Evolutionary conservation across 2,329 filamentous ascomycete species (phyloP).

Genomic region (Magnaporthiopsis rhizophila): DNA sequence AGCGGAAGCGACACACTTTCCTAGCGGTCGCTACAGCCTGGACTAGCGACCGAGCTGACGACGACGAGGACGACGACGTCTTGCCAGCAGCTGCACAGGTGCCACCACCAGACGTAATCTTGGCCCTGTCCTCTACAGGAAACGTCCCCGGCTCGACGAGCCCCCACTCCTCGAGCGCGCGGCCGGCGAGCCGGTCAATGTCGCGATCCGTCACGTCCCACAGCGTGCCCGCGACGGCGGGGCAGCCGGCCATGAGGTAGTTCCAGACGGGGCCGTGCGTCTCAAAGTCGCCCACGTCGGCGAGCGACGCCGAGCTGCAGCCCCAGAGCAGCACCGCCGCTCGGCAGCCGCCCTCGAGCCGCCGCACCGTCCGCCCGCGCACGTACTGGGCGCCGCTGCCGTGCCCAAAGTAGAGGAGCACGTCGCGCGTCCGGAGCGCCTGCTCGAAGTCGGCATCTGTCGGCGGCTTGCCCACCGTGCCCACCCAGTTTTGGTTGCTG

Average conservation of each 20-base stretch:
- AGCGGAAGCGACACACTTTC: constrained; percentile 75
- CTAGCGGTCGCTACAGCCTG: constrained; percentile 72
- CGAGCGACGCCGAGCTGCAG: constrained; percentile 77
- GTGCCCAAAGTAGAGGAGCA: constrained; percentile 93
- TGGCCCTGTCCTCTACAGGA: constrained; percentile 16
- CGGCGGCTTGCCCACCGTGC: constrained; percentile 61
- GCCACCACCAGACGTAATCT: background rate
- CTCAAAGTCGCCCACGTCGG: constrained; percentile 79
- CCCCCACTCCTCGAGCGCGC: constrained; percentile 80
- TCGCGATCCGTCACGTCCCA: constrained; percentile 99
- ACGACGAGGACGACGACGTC: constrained; percentile 10
- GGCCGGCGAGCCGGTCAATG: constrained; percentile 83
- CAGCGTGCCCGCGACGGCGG: constrained; percentile 82
- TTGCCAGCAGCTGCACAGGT: too few species aligned
- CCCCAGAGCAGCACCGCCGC: constrained; percentile 87
- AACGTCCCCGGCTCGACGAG: constrained; percentile 45
- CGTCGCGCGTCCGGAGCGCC: constrained; percentile 56
- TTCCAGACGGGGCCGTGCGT: constrained; percentile 84
- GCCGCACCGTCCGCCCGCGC: constrained; percentile 71
- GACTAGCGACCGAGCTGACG: constrained; percentile 50
- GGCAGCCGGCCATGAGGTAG: constrained; percentile 81
- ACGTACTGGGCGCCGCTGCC: constrained; percentile 94
- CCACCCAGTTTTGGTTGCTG: constrained; percentile 45
- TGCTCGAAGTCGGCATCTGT: constrained; percentile 69
- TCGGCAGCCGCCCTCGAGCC: constrained; percentile 58